These are phyloP conservation scores for Erythrophleum fordii DNA, from an alignment of 306 rosid species.

Conservation along the genomic window DNA sequence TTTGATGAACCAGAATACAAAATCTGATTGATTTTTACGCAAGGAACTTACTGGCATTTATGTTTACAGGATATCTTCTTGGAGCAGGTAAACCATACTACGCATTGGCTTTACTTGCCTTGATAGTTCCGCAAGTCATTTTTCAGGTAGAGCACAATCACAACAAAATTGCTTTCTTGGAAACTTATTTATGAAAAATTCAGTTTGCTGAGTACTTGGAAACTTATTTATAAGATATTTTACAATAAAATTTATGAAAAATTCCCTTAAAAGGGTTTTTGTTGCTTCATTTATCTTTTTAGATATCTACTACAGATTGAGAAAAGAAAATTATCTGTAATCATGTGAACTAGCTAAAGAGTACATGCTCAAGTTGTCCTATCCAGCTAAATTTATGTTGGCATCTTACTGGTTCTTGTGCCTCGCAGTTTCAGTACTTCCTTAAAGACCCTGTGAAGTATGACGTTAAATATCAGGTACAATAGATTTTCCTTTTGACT, in stretches of 20 bases:
- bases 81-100: slow-evolving; percentile 90
- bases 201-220: background rate
- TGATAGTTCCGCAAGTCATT: slow-evolving; percentile 81
- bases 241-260: background rate
- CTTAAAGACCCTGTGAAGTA: slow-evolving; percentile 59
- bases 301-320: background rate
- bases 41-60: background rate
- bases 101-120: slow-evolving; percentile 82
- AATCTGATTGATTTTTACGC: slow-evolving; percentile 7
- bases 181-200: background rate
- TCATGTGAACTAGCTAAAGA: background rate
- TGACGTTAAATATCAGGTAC: slow-evolving; percentile 63
- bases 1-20: background rate
- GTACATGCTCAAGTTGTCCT: background rate
- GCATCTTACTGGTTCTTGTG: slow-evolving; percentile 29
- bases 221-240: background rate
- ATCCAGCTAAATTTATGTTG: background rate
- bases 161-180: background rate
- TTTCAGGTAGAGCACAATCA: slow-evolving; percentile 69
- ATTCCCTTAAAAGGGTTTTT: background rate
- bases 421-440: slow-evolving; percentile 54
- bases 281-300: background rate
- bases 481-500: background rate
- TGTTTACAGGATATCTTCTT: slow-evolving; percentile 79
- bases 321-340: background rate